A percentile compares a stretch with the other conserved stretches of the same genome.
Conservation (phyloP, 2,329 filamentous ascomycete genomes). For the Microthyrium microscopicum region DNA sequence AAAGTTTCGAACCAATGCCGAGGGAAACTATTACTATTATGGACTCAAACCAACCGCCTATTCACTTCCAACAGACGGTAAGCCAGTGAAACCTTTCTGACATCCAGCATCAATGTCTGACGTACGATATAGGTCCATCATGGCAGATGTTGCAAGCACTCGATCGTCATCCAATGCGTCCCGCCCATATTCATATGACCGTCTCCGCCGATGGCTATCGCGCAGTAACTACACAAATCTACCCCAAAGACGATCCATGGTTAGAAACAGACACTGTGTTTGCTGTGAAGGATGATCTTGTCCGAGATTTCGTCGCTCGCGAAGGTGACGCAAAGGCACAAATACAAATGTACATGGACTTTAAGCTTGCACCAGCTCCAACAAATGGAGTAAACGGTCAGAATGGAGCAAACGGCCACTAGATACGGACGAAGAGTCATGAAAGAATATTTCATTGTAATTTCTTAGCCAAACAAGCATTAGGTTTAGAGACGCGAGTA, state of each 20-base stretch:
- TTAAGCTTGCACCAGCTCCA: too few species aligned
- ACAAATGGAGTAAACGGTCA: too few species aligned
- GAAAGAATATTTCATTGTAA: too few species aligned
- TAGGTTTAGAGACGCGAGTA: too few species aligned
- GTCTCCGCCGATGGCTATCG: conserved; percentile 37
- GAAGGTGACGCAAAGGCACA: conserved; percentile 35
- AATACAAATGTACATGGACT: conserved; percentile 24
- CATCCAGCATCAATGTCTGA: not conserved
- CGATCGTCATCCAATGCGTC: conserved; percentile 42
- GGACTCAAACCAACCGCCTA: conserved; percentile 61
- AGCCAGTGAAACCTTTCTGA: not conserved
- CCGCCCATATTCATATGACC: conserved; percentile 45
- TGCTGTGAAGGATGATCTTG: conserved; percentile 43
- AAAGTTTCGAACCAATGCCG: conserved; percentile 54
- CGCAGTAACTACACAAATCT: conserved; percentile 41
- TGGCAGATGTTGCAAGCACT: conserved; percentile 35
- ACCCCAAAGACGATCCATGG: conserved; percentile 41
- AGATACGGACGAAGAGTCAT: too few species aligned
- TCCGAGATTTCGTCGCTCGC: conserved; percentile 39
- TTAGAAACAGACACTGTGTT: conserved; percentile 43
- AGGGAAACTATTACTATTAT: conserved; percentile 58
- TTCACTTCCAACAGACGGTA: conserved; percentile 48
- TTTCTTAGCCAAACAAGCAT: too few species aligned
- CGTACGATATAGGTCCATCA: conserved; percentile 26
- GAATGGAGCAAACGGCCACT: too few species aligned